These are phyloP conservation scores for Hondaea fermentalgiana DNA, from an alignment of 108 stramenopile genomes.

Conservation along the genomic window DNA sequence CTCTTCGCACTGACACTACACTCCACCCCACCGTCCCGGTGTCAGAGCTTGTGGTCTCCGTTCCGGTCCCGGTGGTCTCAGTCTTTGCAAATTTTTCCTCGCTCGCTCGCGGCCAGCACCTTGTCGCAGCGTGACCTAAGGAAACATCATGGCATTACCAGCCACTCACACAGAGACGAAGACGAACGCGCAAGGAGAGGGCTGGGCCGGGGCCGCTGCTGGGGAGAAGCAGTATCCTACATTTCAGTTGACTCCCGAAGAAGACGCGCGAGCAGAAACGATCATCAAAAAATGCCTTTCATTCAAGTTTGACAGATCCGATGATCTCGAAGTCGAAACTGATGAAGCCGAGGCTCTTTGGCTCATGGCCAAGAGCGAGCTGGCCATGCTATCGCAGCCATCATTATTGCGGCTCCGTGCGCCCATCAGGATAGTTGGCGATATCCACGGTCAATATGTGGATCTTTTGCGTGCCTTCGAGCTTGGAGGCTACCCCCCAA, in stretches of 20 bases:
- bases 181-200: too few relatives aligned
- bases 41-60: too few relatives aligned
- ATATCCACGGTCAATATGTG: slow-evolving; percentile 75
- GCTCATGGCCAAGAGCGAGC: neutral
- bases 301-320: neutral
- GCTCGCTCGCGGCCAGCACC: too few relatives aligned
- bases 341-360: neutral
- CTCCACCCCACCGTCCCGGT: too few relatives aligned
- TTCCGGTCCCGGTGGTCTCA: too few relatives aligned
- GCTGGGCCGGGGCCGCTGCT: too few relatives aligned
- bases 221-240: too few relatives aligned
- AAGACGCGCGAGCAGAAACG: neutral
- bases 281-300: neutral
- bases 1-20: too few relatives aligned
- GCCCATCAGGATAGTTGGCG: slow-evolving; percentile 29
- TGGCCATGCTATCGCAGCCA: slow-evolving; percentile 19
- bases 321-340: neutral
- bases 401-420: slow-evolving; percentile 22
- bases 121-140: too few relatives aligned
- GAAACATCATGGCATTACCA: too few relatives aligned
- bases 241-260: neutral
- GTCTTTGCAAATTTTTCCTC: too few relatives aligned
- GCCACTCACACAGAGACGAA: too few relatives aligned
- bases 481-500: slow-evolving; percentile 67
- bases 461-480: slow-evolving; percentile 69